These are phyloP conservation scores for Inonotus hispidus DNA, from an alignment of 1,284 basidiomycete genomes.

Conservation along the genomic window DNA sequence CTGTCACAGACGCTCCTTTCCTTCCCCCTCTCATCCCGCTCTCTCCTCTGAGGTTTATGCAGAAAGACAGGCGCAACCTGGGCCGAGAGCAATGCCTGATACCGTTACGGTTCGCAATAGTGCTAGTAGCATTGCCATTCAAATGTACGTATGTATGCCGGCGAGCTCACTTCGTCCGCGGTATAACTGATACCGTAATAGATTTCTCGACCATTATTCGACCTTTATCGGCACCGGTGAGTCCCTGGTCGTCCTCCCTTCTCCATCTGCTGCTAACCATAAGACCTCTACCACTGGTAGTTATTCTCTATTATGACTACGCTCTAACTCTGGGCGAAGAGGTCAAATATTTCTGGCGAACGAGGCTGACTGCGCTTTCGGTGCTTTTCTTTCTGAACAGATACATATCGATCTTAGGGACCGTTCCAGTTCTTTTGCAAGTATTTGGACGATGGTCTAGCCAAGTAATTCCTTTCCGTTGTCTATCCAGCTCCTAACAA, in stretches of 20 bases:
- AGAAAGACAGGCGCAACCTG: too few species aligned
- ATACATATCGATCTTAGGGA: conserved; percentile 16
- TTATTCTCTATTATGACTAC: conserved; percentile 18
- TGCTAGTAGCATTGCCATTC: background rate
- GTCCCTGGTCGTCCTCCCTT: background rate
- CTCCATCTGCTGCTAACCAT: background rate
- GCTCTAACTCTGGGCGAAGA: conserved; percentile 13
- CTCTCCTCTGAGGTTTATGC: too few species aligned
- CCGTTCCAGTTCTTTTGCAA: conserved; percentile 3
- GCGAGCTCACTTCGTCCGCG: background rate
- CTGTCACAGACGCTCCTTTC: too few species aligned
- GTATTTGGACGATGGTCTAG: background rate
- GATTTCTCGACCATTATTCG: conserved; percentile 7
- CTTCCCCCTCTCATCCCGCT: too few species aligned
- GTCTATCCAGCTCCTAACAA: background rate
- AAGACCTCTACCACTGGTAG: background rate
- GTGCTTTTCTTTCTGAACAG: conserved; percentile 16
- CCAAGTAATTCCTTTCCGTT: background rate
- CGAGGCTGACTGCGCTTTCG: background rate
- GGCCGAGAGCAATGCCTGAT: background rate
- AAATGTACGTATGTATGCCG: conserved; percentile 3
- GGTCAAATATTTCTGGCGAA: conserved; percentile 15
- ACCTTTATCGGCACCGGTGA: conserved; percentile 12
- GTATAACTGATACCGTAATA: background rate
- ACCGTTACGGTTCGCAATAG: background rate